Base-by-base conservation (phyloP, 306 rosid species). In the Senna siamea region DNA sequence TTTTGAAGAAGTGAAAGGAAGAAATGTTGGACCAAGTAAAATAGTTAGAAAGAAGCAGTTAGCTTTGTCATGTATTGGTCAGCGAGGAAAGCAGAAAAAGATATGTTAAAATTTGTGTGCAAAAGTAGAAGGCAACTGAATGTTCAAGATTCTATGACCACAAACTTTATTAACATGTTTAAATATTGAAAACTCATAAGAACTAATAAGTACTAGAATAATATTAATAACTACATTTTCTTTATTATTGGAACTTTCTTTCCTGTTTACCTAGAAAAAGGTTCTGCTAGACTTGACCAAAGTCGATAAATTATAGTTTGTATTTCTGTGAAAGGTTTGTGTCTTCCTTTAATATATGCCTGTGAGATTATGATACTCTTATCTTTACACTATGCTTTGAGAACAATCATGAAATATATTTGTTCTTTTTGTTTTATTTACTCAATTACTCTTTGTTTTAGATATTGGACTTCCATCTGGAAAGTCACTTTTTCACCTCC, bases 381-480 rank as follows among this genome's bases (percentile, higher is more conserved):
- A 23, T 17, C 12, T 26, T 54, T 64, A 53, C 15, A 38, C 35
- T 51, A 54, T 63, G 66, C 52, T 73, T 64, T 11, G 50, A 55
- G 55, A 54, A 37, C 66, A 34, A 52, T 55, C 32, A 35, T 77
- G 73, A 54, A 53, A 22, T 41, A 12, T 13, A n/a, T 65, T n/a
- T 26, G 53, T 35, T 74, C n/a, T 10, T 68, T 38, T 55, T 38
- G 15, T 43, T 68, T 62, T 50, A 68, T 75, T 20, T 74, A n/a
- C 50, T 53, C 51, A 13, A 46, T 46, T 46, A 46, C 17, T 46
- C 51, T 72, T 41, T 15, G 62, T 73, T 71, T 74, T 80, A 92
- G 98, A 93, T 83, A 83, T 93, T 66, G 98, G 98, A 71, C 98
- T 93, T 80, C 98, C 98, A 75, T 93, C 98, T 55, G 96, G 97